phyloP scores from a whole-genome alignment of 345 rosid genomes.

The Eucalyptus pumila region DNA sequence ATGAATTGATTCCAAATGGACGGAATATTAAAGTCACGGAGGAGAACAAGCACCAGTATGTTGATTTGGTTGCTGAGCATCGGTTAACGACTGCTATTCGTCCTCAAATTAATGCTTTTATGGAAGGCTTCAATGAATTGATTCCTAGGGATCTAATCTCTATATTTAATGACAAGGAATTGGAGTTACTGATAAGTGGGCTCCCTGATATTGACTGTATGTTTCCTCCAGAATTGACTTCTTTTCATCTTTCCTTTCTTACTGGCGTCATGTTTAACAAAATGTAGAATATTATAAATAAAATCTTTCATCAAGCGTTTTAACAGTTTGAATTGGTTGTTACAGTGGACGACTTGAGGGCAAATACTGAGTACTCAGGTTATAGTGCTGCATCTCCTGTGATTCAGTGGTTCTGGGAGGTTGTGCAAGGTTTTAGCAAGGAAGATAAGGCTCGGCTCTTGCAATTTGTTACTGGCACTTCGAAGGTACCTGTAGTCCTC shows the following conservation, averaged over 20 bases:
- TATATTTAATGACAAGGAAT: conserved; percentile 86
- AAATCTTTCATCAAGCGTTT: neutral
- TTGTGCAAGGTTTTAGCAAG: conserved; percentile 88
- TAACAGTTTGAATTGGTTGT: neutral
- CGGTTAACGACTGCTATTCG: conserved; percentile 95
- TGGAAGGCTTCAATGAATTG: conserved; percentile 82
- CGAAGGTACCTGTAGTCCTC: conserved; percentile 39
- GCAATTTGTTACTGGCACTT: conserved; percentile 97
- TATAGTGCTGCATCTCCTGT: conserved; percentile 86
- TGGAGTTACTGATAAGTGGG: conserved; percentile 88
- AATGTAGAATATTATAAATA: neutral
- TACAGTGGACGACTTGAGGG: conserved; percentile 92
- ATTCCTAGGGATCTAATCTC: conserved; percentile 71
- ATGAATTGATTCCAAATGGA: conserved; percentile 90
- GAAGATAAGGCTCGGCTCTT: conserved; percentile 94
- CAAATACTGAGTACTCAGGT: conserved; percentile 85
- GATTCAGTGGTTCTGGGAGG: conserved; percentile 99
- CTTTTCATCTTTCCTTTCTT: neutral
- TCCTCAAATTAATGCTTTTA: conserved; percentile 88
- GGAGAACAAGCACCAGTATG: conserved; percentile 91
- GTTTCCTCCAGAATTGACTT: conserved; percentile 3
- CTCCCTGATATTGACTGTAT: conserved; percentile 94
- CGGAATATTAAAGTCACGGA: conserved; percentile 85
- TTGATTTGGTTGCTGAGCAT: conserved; percentile 83
- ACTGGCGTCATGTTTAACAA: neutral